A percentile compares a stretch with the other conserved stretches of the same genome.
phyloP scores from a whole-genome alignment of 331 rosid species.

The Arachis monticola region DNA sequence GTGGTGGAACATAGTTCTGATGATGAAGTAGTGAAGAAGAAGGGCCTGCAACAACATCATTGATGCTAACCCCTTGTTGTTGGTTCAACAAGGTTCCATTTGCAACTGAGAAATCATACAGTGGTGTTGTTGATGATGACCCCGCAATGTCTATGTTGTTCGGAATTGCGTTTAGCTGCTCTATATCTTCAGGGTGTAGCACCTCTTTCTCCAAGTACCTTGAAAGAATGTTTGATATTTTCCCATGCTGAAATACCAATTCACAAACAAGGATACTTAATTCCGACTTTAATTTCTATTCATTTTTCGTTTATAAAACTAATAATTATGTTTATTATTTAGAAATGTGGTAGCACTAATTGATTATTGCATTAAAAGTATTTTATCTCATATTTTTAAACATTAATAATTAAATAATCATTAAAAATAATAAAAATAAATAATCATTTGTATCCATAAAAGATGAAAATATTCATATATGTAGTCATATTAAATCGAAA shows the following conservation, averaged over 20 bases:
- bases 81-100: constrained; percentile 36
- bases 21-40: neutral
- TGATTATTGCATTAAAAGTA: too few species aligned
- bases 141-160: neutral
- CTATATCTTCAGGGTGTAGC: constrained; percentile 40
- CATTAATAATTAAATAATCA: too few species aligned
- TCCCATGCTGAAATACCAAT: constrained; percentile 55
- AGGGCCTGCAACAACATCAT: constrained; percentile 2
- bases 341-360: too few species aligned
- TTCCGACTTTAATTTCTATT: too few species aligned
- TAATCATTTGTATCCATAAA: too few species aligned
- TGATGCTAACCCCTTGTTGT: neutral
- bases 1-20: neutral
- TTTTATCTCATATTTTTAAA: too few species aligned
- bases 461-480: too few species aligned
- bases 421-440: too few species aligned
- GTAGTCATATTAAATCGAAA: too few species aligned
- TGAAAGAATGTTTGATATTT: constrained; percentile 45
- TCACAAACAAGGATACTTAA: neutral
- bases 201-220: constrained; percentile 53
- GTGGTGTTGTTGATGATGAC: constrained; percentile 14
- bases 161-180: neutral
- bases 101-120: neutral
- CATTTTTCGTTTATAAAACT: too few species aligned
- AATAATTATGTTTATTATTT: too few species aligned